Evolutionary conservation across 116 monocot species (phyloP).

Genomic region (Trichopus zeylanicus): DNA sequence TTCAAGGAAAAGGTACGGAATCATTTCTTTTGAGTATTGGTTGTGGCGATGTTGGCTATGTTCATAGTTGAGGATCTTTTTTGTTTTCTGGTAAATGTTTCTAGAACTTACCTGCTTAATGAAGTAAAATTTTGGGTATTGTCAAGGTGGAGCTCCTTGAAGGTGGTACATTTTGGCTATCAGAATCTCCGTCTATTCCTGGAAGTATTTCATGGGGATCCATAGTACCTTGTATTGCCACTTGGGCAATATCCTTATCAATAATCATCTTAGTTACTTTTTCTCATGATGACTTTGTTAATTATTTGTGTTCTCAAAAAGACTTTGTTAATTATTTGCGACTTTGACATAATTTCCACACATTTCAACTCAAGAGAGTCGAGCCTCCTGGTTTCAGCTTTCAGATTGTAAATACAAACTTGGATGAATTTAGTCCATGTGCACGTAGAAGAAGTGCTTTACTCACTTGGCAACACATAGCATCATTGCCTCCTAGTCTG

Average conservation of each 20-base stretch:
- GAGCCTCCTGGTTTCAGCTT: slow-evolving; percentile 95
- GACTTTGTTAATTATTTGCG: slow-evolving; percentile 9
- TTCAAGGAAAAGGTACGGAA: slow-evolving; percentile 69
- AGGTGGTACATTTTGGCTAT: slow-evolving; percentile 99
- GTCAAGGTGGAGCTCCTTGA: slow-evolving; percentile 89
- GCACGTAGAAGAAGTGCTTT: slow-evolving; percentile 86
- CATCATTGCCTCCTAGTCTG: slow-evolving; percentile 83
- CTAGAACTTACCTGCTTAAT: too few relatives aligned
- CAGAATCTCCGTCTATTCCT: slow-evolving; percentile 95
- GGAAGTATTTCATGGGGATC: slow-evolving; percentile 95
- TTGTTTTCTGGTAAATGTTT: not conserved
- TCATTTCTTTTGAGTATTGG: not conserved
- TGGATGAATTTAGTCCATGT: slow-evolving; percentile 86
- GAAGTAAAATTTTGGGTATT: not conserved
- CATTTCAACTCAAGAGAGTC: slow-evolving; percentile 90
- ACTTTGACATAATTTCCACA: slow-evolving; percentile 78
- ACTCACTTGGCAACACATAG: slow-evolving; percentile 97
- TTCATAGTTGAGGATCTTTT: not conserved
- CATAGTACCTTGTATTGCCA: slow-evolving; percentile 76
- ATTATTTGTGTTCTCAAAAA: not conserved
- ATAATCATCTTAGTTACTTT: not conserved
- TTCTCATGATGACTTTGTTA: not conserved
- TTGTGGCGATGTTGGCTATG: not conserved
- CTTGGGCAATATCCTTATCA: slow-evolving; percentile 95
- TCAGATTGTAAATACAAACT: slow-evolving; percentile 92